Conservation (phyloP, 108 stramenopile genomes). For the Stephanodiscus minutulus region DNA sequence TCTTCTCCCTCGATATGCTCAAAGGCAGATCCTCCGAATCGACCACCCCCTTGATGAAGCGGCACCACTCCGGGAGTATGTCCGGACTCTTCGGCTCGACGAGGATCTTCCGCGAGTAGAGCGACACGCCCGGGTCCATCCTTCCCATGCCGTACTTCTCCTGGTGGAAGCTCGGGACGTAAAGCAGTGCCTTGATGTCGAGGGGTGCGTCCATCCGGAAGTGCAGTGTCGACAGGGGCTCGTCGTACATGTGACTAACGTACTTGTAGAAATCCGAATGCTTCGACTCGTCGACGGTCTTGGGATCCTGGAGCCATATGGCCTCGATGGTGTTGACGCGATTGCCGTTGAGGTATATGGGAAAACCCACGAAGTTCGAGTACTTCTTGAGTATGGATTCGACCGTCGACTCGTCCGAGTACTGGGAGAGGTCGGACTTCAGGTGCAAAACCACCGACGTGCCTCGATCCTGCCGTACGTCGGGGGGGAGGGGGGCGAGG, state of each 20-base stretch:
- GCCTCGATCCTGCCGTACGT: conserved; percentile 87
- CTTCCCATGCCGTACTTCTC: conserved; percentile 99
- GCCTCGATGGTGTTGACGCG: conserved; percentile 96
- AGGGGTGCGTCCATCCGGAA: conserved; percentile 98
- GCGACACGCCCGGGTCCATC: conserved; percentile 95
- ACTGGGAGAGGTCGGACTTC: conserved; percentile 85
- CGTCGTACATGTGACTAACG: conserved; percentile 89
- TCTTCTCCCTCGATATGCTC: conserved; percentile 93
- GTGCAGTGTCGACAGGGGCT: conserved; percentile 82
- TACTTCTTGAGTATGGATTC: conserved; percentile 92
- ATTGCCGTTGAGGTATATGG: conserved; percentile 93
- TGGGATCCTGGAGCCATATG: conserved; percentile 93
- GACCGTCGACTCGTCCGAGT: conserved; percentile 74
- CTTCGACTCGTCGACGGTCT: conserved; percentile 85
- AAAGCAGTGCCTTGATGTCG: conserved; percentile 96
- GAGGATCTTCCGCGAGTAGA: conserved; percentile 95
- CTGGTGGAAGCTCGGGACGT: conserved; percentile 93
- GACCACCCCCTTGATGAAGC: conserved; percentile 95
- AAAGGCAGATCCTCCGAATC: conserved; percentile 99
- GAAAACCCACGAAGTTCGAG: conserved; percentile 98
- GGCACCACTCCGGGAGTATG: conserved; percentile 98
- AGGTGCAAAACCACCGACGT: conserved; percentile 88
- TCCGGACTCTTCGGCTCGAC: conserved; percentile 92
- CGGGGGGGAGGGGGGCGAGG: conserved; percentile 58
- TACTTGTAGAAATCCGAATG: conserved; percentile 97